Evolutionary conservation across 371 early-diverging fungal species (phyloP).

Genomic region (Mortierella sp.): DNA sequence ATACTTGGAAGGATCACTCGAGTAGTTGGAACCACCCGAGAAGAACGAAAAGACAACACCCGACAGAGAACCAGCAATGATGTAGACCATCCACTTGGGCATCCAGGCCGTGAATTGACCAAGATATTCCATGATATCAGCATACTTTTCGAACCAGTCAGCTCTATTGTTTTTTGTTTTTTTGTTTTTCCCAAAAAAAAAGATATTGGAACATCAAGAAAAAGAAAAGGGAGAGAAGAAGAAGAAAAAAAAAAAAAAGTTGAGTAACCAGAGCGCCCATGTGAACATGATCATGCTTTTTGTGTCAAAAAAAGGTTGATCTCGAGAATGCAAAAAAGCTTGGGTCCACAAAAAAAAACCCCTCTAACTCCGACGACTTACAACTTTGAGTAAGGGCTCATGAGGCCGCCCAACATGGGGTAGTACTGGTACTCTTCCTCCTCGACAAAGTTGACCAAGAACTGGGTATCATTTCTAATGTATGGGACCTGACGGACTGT

Average conservation of each 20-base stretch:
- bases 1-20: constrained; percentile 41
- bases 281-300: neutral
- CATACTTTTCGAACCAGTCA: constrained; percentile 31
- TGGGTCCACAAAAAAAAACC: neutral
- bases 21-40: constrained; percentile 45
- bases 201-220: neutral
- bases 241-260: no score
- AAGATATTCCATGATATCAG: constrained; percentile 28
- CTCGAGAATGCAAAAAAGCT: neutral
- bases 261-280: neutral
- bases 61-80: constrained; percentile 43
- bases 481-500: constrained; percentile 50
- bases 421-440: constrained; percentile 46
- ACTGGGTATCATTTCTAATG: constrained; percentile 44
- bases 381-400: constrained; percentile 38
- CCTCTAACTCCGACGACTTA: constrained; percentile 22
- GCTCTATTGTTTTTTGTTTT: constrained; percentile 12
- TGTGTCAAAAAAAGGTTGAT: neutral
- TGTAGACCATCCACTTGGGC: constrained; percentile 41
- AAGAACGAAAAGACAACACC: constrained; percentile 42
- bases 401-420: constrained; percentile 29
- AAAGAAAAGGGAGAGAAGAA: neutral
- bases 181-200: neutral
- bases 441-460: constrained; percentile 46
- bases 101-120: constrained; percentile 44